Conservation (phyloP, 1,284 basidiomycete species). For the Trichosporon sp. region DNA sequence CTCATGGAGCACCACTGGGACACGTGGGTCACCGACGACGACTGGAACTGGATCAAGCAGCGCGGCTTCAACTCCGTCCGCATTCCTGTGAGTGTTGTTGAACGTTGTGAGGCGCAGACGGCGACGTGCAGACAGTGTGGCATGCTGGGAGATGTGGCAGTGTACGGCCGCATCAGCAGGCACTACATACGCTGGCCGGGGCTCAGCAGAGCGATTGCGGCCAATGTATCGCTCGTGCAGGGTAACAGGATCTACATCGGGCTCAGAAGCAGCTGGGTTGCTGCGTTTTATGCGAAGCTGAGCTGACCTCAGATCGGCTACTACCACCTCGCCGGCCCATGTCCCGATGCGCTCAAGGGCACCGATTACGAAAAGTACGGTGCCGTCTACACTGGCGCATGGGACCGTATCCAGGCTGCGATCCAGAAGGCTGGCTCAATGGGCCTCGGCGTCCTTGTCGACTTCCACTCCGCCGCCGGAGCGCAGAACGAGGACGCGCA, state of each 20-base stretch:
- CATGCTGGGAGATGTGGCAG: no score
- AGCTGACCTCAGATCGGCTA: slow-evolving; percentile 58
- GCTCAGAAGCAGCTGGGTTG: no score
- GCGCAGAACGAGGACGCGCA: slow-evolving; percentile 50
- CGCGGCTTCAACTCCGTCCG: slow-evolving; percentile 75
- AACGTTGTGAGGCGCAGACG: no score
- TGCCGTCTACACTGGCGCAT: slow-evolving; percentile 64
- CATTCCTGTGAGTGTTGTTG: slow-evolving; percentile 68
- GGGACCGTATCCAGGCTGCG: slow-evolving; percentile 62
- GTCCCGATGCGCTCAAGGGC: slow-evolving; percentile 59
- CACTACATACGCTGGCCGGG: no score
- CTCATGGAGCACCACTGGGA: slow-evolving; percentile 76
- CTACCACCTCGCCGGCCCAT: slow-evolving; percentile 63
- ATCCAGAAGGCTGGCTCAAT: slow-evolving; percentile 59
- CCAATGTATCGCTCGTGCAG: not conserved
- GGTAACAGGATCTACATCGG: no score
- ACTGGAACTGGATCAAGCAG: slow-evolving; percentile 69
- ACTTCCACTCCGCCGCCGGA: slow-evolving; percentile 51
- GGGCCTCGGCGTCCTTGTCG: slow-evolving; percentile 71
- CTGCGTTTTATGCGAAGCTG: no score
- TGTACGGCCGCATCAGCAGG: no score
- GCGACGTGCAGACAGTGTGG: not conserved
- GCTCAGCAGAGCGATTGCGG: no score
- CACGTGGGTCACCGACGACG: slow-evolving; percentile 62
- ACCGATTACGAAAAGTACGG: slow-evolving; percentile 65